Base-by-base conservation (phyloP, 2,329 filamentous ascomycete genomes). In the Rhinocladiella similis region DNA sequence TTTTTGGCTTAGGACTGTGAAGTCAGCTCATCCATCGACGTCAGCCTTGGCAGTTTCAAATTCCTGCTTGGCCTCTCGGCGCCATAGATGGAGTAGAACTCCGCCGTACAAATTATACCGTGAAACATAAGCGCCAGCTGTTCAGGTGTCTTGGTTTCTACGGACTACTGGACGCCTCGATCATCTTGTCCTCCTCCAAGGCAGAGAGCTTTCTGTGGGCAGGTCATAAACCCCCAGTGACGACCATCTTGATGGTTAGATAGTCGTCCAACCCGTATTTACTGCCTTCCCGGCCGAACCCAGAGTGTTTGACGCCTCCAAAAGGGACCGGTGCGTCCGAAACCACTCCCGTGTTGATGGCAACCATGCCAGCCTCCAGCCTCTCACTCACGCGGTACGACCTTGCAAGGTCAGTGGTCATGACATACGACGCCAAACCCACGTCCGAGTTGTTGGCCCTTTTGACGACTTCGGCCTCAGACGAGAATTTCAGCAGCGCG, bases 321-420 rank as follows among this genome's bases (percentile, higher is more conserved):
- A 63, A 59, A 35, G 74, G 74, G 50, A 74, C 66, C 1, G 77
- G 77, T 9, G 75, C 70, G 62, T 80, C 56, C 20, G 56, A 59
- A n/a, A 59, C 53, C 27, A 59, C 53, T 14, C 53, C 78, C 4
- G 77, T 80, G 62, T 80, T 80, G 46, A 80, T 58, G 54, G 89
- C 90, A 1, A 95, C 83, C 90, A 95, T 95, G 50, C 90, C 90
- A 1, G 92, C 88, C 69, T 95, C 88, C 35, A 95, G 75, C 27
- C 41, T 33, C 48, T 56, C 49, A 5, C 29, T 39, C 25, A 57
- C 51, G 10, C 55, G 43, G 45, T 53, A 54, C 16, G 50, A 53
- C 27, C 55, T 49, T 22, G 68, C 70, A 1, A 81, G 51, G 55
- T 87, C 81, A 10, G 72, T 74, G 13, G 75, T 80, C 75, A 83